Base-by-base conservation (phyloP, 106 monocot genomes). In the Amphibolis antarctica region DNA sequence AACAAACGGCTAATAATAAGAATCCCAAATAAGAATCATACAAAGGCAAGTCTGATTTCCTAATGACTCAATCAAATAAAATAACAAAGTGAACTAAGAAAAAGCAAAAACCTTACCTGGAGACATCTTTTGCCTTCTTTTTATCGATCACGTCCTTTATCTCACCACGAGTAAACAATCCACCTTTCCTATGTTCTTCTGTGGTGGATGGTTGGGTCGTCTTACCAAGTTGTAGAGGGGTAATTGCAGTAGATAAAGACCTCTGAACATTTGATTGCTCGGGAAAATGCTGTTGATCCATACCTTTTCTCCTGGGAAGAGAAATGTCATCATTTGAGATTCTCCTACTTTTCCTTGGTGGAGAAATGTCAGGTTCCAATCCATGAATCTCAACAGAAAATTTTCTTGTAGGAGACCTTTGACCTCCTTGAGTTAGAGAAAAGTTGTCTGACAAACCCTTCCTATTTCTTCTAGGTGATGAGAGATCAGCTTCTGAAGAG, bases 391-490 rank as follows among this genome's bases (percentile, higher is more conserved):
- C 28, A 49, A 7, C 48, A 49, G 48, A 49, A 36, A 36, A 36
- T 20, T 15, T 28, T 29, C 13, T n/a, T 21, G 43, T 31, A 10
- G 60, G 42, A 42, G 21, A 42, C 19, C n/a, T 42, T 42, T 19
- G 60, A 42, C 60, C n/a, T 15, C 60, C 6, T 36, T 1, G 14
- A 17, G 42, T 11, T 21, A 42, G 60, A 43, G 42, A 60, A 42
- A 60, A 18, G 5, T 75, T 43, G 18, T 12, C 25, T 20, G 66
- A 66, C 0, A 43, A 22, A 50, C 20, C 43, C 49, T 53, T 68
- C 42, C 25, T 28, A 1, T 46, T 77, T 54, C 59, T 77, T 65
- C 82, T 66, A 5, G 78, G 67, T 23, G 76, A 74, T 7, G 72
- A 76, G 22, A 63, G 27, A 58, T 58, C 58, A 28, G 11, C 58